phyloP scores from a whole-genome alignment of 2,329 filamentous ascomycete genomes.

The Colletotrichum brevisporum region DNA sequence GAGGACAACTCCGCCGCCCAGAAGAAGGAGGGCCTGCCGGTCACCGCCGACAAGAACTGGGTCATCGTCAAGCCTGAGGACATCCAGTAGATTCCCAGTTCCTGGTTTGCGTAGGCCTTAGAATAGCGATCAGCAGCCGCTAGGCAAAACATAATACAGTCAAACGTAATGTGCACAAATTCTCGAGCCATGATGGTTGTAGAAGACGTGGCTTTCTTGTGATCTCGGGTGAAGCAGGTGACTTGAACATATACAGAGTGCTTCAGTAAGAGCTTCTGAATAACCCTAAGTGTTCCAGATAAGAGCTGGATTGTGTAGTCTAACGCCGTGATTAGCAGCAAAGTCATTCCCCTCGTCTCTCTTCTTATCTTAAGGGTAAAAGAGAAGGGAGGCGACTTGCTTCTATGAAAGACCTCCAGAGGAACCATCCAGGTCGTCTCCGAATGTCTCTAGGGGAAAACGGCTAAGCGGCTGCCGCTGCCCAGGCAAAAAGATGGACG shows the following conservation, averaged over 20 bases:
- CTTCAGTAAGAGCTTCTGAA: too few species aligned
- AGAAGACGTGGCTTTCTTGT: too few species aligned
- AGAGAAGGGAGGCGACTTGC: neutral
- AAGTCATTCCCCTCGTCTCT: too few species aligned
- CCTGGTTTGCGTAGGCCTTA: too few species aligned
- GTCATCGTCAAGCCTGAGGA: slow-evolving; percentile 57
- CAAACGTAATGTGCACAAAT: neutral
- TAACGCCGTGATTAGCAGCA: too few species aligned
- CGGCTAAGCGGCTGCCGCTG: too few species aligned
- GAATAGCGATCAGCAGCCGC: neutral
- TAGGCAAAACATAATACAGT: neutral
- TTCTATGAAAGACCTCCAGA: neutral
- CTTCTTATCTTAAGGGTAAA: neutral
- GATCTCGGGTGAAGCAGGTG: too few species aligned
- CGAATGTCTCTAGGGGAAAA: too few species aligned
- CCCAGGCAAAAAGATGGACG: slow-evolving; percentile 4
- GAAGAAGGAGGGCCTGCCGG: slow-evolving; percentile 50
- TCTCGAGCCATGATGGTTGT: too few species aligned
- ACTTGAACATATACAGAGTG: too few species aligned
- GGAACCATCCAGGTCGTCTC: neutral
- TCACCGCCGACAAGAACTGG: slow-evolving; percentile 62
- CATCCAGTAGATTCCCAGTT: slow-evolving; percentile 47
- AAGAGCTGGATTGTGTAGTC: too few species aligned
- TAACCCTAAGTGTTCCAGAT: too few species aligned
- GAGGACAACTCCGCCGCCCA: slow-evolving; percentile 51